Conservation (phyloP, 2,329 filamentous ascomycete species). For the Tolypocladium paradoxum region DNA sequence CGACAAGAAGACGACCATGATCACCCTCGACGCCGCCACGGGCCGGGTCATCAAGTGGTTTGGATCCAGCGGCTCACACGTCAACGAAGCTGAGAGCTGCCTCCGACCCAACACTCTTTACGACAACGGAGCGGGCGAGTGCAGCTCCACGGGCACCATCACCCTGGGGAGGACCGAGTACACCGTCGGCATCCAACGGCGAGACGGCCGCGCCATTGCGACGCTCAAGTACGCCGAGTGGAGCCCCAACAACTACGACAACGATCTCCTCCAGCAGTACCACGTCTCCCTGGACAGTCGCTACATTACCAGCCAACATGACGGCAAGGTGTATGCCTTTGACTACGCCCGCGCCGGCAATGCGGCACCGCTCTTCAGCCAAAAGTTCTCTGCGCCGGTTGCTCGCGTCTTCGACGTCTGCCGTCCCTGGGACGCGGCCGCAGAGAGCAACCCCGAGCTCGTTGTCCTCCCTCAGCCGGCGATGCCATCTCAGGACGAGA, state of each 20-base stretch:
- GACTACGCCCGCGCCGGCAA: conserved; percentile 49
- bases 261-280: conserved; percentile 79
- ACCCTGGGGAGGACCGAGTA: conserved; percentile 84
- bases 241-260: conserved; percentile 84
- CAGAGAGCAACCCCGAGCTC: conserved; percentile 60
- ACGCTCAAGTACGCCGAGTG: conserved; percentile 91
- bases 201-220: conserved; percentile 65
- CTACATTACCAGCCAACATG: conserved; percentile 79
- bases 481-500: conserved; percentile 45
- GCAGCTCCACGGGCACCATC: conserved; percentile 68
- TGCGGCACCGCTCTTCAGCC: conserved; percentile 50
- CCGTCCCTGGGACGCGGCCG: conserved; percentile 53
- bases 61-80: conserved; percentile 58
- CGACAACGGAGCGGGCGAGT: conserved; percentile 61
- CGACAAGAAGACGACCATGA: conserved; percentile 80
- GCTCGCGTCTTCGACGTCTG: conserved; percentile 84
- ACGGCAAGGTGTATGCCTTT: conserved; percentile 74
- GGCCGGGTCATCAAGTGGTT: conserved; percentile 78
- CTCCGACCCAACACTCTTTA: conserved; percentile 56
- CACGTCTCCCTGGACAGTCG: conserved; percentile 69
- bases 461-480: conserved; percentile 79
- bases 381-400: conserved; percentile 65
- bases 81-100: conserved; percentile 65
- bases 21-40: conserved; percentile 79
- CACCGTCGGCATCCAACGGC: conserved; percentile 72